Conservation (phyloP, 2,329 filamentous ascomycete species). For the Aspergillus aculeatinus region DNA sequence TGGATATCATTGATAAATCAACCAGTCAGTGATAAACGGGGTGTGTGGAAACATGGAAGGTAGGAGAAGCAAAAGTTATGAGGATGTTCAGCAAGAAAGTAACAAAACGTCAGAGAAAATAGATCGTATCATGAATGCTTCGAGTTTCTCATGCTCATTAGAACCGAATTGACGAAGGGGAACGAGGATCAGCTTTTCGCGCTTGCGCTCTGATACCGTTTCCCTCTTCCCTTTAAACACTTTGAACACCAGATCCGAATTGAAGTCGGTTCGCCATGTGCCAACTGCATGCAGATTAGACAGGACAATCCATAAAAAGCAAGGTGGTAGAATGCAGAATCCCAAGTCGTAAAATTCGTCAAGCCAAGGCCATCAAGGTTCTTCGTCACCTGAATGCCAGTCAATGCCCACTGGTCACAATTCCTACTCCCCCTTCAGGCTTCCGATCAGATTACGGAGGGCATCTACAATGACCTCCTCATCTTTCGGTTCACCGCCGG, state of each 20-base stretch:
- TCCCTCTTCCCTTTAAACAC: background rate
- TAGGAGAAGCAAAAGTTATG: slow-evolving; percentile 5
- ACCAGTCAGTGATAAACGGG: background rate
- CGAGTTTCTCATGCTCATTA: slow-evolving; percentile 1
- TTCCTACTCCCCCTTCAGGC: slow-evolving; percentile 36
- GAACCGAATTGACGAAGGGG: background rate
- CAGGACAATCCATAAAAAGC: background rate
- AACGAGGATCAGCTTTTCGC: background rate
- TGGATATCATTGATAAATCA: slow-evolving; percentile 25
- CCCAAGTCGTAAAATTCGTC: slow-evolving; percentile 15
- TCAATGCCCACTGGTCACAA: background rate
- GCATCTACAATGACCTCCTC: slow-evolving; percentile 45
- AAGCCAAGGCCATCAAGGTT: slow-evolving; percentile 2
- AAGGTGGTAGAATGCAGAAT: slow-evolving; percentile 10
- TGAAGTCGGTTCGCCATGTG: slow-evolving; percentile 4
- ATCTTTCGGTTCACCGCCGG: slow-evolving; percentile 45
- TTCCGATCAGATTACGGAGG: slow-evolving; percentile 40
- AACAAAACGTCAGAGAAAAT: slow-evolving; percentile 4
- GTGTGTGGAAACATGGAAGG: slow-evolving; percentile 7
- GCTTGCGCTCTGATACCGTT: background rate
- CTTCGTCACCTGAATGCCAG: background rate
- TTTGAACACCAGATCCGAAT: slow-evolving; percentile 11
- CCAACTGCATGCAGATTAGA: background rate
- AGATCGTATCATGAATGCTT: background rate
- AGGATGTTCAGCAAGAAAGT: slow-evolving; percentile 10